A percentile compares a stretch with the other conserved stretches of the same genome.
Evolutionary conservation across 176 grass and related monocot genomes (phyloP).

Genomic region (Oryza officinalis): DNA sequence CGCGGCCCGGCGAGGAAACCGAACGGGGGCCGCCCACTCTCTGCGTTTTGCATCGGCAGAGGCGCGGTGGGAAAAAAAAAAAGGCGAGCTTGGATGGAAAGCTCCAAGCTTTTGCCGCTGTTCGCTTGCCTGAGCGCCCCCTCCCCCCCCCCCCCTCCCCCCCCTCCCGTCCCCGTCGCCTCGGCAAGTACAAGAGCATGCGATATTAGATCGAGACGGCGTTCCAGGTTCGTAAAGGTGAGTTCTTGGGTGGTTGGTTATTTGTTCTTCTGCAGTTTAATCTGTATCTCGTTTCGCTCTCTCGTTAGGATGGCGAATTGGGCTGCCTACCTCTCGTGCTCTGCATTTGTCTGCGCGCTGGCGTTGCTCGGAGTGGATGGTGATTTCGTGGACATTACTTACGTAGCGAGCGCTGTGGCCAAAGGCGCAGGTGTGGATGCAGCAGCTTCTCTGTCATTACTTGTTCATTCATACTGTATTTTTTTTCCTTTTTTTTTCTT

Average conservation of each 20-base stretch:
- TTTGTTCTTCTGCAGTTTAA: not conserved
- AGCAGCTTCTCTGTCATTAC: not conserved
- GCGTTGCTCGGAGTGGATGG: constrained; percentile 35
- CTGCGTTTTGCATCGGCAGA: constrained; percentile 8
- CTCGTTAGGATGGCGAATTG: constrained; percentile 26
- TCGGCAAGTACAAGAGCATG: not conserved
- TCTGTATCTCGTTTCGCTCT: not conserved
- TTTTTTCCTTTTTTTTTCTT: not conserved
- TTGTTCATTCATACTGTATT: not conserved
- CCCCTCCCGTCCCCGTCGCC: not conserved
- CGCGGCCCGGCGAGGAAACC: constrained; percentile 20
- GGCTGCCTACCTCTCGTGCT: not conserved
- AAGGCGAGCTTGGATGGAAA: not conserved
- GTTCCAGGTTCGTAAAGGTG: constrained; percentile 21
- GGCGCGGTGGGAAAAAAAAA: not conserved
- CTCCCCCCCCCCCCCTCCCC: too few species aligned
- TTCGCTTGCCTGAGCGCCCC: not conserved
- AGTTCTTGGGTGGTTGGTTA: not conserved
- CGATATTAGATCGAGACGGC: not conserved
- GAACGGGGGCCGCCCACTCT: not conserved
- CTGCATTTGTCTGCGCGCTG: constrained; percentile 37
- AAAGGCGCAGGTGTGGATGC: constrained; percentile 77
- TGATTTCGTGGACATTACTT: constrained; percentile 58
- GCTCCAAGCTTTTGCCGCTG: constrained; percentile 18
- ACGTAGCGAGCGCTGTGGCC: constrained; percentile 53